Evolutionary conservation across 768 basidiomycete species (phyloP).

Genomic region (Punctularia strigosozonata): DNA sequence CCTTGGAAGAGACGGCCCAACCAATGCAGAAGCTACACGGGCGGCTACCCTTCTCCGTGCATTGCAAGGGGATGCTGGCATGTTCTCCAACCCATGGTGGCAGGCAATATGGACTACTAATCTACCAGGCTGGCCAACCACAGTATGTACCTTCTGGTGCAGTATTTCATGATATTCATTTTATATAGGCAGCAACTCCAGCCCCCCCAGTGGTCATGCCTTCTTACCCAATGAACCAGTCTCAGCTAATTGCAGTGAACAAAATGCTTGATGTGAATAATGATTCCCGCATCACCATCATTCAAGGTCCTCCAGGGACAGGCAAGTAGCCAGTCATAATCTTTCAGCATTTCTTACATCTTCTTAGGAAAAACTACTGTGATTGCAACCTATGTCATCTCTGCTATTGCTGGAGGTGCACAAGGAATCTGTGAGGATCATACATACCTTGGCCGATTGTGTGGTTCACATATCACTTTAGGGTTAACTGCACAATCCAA

Average conservation of each 20-base stretch:
- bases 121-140: conserved; percentile 25
- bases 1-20: conserved; percentile 43
- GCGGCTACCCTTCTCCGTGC: conserved; percentile 17
- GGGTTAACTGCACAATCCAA: conserved; percentile 39
- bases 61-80: conserved; percentile 21
- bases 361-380: conserved; percentile 20
- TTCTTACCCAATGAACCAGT: conserved; percentile 23
- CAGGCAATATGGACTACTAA: conserved; percentile 21
- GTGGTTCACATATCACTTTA: conserved; percentile 27
- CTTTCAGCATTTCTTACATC: neutral
- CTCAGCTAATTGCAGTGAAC: conserved; percentile 24
- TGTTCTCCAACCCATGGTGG: conserved; percentile 25
- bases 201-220: no score
- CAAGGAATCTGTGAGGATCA: no score
- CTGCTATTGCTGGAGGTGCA: conserved; percentile 13
- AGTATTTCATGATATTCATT: conserved; percentile 9
- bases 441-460: no score
- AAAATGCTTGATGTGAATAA: conserved; percentile 26
- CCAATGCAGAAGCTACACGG: conserved; percentile 41
- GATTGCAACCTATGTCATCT: conserved; percentile 20
- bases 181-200: no score
- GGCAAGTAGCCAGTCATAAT: neutral
- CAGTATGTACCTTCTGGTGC: conserved; percentile 14
- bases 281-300: conserved; percentile 20
- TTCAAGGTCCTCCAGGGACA: conserved; percentile 21